Percentiles rank a stretch among this genome's conserved stretches.
Evolutionary conservation across 108 stramenopile genomes (phyloP).

Genomic region (Skeletonema tropicum): DNA sequence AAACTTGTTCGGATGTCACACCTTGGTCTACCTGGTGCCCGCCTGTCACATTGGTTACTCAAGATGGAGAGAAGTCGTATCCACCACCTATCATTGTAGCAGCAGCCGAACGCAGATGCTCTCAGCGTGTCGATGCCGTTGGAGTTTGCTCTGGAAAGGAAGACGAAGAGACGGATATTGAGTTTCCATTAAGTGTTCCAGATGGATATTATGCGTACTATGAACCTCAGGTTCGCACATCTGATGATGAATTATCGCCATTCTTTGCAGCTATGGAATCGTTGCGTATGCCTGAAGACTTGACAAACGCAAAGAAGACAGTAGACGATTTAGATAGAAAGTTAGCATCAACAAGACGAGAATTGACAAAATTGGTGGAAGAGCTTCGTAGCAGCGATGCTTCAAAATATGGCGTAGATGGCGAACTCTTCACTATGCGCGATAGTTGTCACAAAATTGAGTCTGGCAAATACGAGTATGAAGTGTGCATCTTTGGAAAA

Average conservation of each 20-base stretch:
- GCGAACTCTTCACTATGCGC: slow-evolving; percentile 63
- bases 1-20: slow-evolving; percentile 31
- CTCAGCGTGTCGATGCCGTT: slow-evolving; percentile 14
- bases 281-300: slow-evolving; percentile 5
- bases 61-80: slow-evolving; percentile 14
- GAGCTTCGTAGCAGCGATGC: slow-evolving; percentile 32
- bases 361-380: neutral
- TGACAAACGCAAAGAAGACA: neutral
- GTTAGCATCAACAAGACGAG: slow-evolving; percentile 32
- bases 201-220: slow-evolving; percentile 73
- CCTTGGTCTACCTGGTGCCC: slow-evolving; percentile 60
- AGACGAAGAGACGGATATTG: slow-evolving; percentile 12
- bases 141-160: slow-evolving; percentile 7
- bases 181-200: slow-evolving; percentile 49
- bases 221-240: slow-evolving; percentile 37
- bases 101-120: slow-evolving; percentile 51
- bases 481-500: slow-evolving; percentile 69
- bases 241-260: slow-evolving; percentile 43
- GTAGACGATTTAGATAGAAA: slow-evolving; percentile 49
- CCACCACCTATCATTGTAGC: slow-evolving; percentile 46
- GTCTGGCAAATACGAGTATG: slow-evolving; percentile 83
- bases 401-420: slow-evolving; percentile 59
- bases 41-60: slow-evolving; percentile 35
- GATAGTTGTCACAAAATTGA: slow-evolving; percentile 65
- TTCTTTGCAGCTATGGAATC: slow-evolving; percentile 34